These are phyloP conservation scores for Clitopilus passeckerianus DNA, from an alignment of 768 basidiomycete species.

Conservation along the genomic window DNA sequence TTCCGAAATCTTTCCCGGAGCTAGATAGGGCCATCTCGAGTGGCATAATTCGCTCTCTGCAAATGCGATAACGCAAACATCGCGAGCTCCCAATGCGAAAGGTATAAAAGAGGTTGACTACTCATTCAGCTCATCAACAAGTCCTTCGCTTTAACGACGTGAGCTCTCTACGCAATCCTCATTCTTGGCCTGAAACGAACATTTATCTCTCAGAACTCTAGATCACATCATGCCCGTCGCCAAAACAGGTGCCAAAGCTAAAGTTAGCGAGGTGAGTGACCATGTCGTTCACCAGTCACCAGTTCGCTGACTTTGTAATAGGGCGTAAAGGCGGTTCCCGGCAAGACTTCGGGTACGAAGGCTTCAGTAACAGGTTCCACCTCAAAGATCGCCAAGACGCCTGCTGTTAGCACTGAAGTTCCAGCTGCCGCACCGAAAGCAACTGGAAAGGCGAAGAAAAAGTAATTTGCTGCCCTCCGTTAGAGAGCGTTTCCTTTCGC, in stretches of 20 bases:
- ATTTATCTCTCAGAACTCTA: no score
- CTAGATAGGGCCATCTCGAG: slow-evolving; percentile 1
- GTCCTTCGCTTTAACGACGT: not conserved
- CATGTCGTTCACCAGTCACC: no score
- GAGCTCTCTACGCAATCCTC: not conserved
- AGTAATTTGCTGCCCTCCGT: not conserved
- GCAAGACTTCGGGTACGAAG: slow-evolving; percentile 2
- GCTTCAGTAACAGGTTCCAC: slow-evolving; percentile 3
- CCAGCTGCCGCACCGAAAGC: slow-evolving; percentile 3
- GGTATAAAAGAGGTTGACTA: slow-evolving; percentile 3
- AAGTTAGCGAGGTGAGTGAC: not conserved
- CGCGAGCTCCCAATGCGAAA: not conserved
- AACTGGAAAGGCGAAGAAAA: slow-evolving; percentile 1
- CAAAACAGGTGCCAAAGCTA: not conserved
- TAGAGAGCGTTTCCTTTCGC: no score
- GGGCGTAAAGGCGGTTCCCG: slow-evolving; percentile 1
- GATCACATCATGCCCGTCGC: not conserved
- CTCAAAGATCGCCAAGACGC: slow-evolving; percentile 3
- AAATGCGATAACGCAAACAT: not conserved
- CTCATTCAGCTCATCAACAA: not conserved
- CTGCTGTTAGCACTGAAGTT: not conserved
- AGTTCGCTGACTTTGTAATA: not conserved
- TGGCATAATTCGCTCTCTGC: slow-evolving; percentile 13
- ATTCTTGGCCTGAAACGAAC: no score
- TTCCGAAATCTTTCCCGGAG: not conserved